These are phyloP conservation scores for Rickenella mellea DNA, from an alignment of 768 basidiomycete genomes.

Conservation along the genomic window DNA sequence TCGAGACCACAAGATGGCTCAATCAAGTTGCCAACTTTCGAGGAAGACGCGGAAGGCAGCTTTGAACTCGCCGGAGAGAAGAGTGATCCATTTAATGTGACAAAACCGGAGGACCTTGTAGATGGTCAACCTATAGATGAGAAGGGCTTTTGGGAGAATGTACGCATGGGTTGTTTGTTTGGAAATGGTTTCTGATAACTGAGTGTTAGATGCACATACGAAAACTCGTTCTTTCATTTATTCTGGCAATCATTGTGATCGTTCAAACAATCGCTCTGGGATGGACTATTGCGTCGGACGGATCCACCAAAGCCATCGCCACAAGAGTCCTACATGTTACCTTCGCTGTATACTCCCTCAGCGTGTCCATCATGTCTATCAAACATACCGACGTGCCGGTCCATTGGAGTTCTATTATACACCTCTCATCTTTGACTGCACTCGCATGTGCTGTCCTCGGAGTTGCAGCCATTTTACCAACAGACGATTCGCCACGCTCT, in stretches of 20 bases:
- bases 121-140: conserved; percentile 62
- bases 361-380: conserved; percentile 43
- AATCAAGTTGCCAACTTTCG: conserved; percentile 34
- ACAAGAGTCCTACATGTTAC: conserved; percentile 34
- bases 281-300: conserved; percentile 31
- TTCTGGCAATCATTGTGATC: conserved; percentile 37
- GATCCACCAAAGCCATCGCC: conserved; percentile 18
- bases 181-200: background rate
- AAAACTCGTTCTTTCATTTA: conserved; percentile 41
- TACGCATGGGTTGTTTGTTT: conserved; percentile 15
- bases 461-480: conserved; percentile 48
- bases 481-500: conserved; percentile 24
- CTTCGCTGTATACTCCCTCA: conserved; percentile 52
- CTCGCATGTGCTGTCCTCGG: conserved; percentile 36
- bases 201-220: conserved; percentile 42
- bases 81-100: conserved; percentile 63
- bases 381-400: conserved; percentile 26
- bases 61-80: conserved; percentile 13
- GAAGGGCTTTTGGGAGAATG: conserved; percentile 49
- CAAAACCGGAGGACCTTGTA: conserved; percentile 55
- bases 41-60: conserved; percentile 9
- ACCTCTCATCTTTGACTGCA: conserved; percentile 49
- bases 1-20: conserved; percentile 35
- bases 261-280: conserved; percentile 48
- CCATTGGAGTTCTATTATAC: conserved; percentile 34